Conservation (phyloP, 192 early-diverging fungal species). For the Nowakowskiella sp. region DNA sequence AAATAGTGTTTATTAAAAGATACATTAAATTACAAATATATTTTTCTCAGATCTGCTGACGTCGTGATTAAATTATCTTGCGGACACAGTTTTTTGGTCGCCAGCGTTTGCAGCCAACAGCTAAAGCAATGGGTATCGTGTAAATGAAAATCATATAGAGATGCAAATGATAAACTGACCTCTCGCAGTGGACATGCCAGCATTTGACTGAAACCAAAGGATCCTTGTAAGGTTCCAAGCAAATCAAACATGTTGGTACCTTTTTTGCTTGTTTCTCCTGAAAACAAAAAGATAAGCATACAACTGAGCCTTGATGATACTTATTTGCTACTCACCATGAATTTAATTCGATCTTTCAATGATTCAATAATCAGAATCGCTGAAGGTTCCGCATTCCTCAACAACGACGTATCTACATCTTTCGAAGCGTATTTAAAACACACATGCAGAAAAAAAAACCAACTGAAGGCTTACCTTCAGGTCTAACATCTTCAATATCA, state of each 20-base stretch:
- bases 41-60: constrained; percentile 67
- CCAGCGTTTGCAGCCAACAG: constrained; percentile 81
- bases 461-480: constrained; percentile 13
- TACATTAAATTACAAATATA: constrained; percentile 59
- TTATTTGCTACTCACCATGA: constrained; percentile 47
- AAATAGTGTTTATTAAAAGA: no score
- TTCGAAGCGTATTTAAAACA: constrained; percentile 8
- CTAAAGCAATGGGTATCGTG: constrained; percentile 6
- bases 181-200: constrained; percentile 89
- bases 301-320: constrained; percentile 6
- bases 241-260: constrained; percentile 66
- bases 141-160: neutral
- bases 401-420: constrained; percentile 19
- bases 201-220: constrained; percentile 74
- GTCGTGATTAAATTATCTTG: constrained; percentile 82
- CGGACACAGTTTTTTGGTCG: constrained; percentile 81
- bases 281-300: neutral
- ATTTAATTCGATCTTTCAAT: constrained; percentile 59
- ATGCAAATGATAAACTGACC: constrained; percentile 14
- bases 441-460: neutral
- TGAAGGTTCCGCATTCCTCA: constrained; percentile 19
- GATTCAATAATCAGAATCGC: constrained; percentile 71
- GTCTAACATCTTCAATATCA: constrained; percentile 19
- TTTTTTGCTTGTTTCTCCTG: constrained; percentile 15
- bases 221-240: constrained; percentile 61